These are phyloP conservation scores for Marchantia paleacea DNA, from an alignment of 225 moss, liverwort and hornwort species.

Conservation along the genomic window DNA sequence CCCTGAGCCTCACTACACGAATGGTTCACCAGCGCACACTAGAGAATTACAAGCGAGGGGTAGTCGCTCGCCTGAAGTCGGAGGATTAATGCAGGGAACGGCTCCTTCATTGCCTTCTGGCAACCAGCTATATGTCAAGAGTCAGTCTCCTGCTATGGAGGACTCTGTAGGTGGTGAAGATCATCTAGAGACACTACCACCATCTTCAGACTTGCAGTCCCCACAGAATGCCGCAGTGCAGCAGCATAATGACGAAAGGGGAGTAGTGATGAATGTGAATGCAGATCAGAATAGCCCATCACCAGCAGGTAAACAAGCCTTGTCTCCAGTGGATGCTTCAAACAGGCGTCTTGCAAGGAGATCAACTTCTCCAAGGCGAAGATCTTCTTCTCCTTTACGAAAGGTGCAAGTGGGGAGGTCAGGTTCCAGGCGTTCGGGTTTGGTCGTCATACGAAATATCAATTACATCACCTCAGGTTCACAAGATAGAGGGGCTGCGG, in stretches of 20 bases:
- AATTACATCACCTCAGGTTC: slow-evolving; percentile 64
- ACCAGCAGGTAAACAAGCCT: slow-evolving; percentile 25
- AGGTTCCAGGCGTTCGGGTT: slow-evolving; percentile 70
- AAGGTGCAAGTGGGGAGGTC: slow-evolving; percentile 87
- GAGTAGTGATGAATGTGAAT: background rate
- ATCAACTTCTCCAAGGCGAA: slow-evolving; percentile 77
- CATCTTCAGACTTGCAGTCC: slow-evolving; percentile 7
- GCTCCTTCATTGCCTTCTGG: slow-evolving; percentile 5
- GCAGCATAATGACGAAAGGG: slow-evolving; percentile 9
- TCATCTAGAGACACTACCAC: background rate
- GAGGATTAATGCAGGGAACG: background rate
- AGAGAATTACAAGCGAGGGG: slow-evolving; percentile 22
- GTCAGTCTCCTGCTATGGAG: slow-evolving; percentile 12
- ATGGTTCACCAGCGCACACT: slow-evolving; percentile 31
- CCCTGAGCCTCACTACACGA: slow-evolving; percentile 24
- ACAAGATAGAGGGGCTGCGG: slow-evolving; percentile 29
- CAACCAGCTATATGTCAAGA: background rate
- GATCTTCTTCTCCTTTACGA: slow-evolving; percentile 83
- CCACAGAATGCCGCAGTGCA: background rate
- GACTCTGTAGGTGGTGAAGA: slow-evolving; percentile 11
- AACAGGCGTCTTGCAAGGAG: slow-evolving; percentile 57
- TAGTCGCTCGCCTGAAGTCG: slow-evolving; percentile 24
- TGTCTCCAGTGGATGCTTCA: slow-evolving; percentile 42
- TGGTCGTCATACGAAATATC: slow-evolving; percentile 79
- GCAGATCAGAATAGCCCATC: slow-evolving; percentile 43